Evolutionary conservation across 768 basidiomycete genomes (phyloP).

Genomic region (Mycena leptocephala): DNA sequence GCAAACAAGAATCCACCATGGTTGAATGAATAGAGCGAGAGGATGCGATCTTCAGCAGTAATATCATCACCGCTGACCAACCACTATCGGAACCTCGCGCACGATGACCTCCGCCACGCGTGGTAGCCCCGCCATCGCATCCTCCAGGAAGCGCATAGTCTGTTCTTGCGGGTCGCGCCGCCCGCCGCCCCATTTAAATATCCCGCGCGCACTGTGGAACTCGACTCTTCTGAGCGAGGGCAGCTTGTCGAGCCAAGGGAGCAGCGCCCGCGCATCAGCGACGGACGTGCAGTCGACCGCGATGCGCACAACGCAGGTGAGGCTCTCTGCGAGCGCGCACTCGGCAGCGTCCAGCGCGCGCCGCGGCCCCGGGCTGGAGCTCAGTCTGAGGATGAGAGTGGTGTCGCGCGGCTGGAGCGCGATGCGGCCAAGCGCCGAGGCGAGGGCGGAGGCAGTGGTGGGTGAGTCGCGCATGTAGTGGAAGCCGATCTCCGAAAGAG

Average conservation of each 20-base stretch:
- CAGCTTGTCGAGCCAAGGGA: neutral
- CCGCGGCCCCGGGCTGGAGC: neutral
- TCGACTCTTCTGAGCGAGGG: neutral
- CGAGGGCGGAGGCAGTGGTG: no score
- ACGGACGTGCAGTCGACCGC: neutral
- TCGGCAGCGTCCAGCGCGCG: neutral
- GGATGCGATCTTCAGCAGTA: no score
- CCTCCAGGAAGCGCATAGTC: neutral
- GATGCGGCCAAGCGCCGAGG: neutral
- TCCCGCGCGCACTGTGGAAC: neutral
- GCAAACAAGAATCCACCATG: no score
- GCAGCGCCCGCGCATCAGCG: neutral
- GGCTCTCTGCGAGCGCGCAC: neutral
- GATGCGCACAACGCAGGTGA: neutral
- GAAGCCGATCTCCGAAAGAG: neutral
- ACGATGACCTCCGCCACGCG: neutral
- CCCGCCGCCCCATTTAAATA: neutral
- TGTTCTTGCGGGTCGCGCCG: neutral
- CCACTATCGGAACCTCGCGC: neutral
- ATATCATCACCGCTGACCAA: no score
- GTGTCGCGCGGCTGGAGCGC: neutral
- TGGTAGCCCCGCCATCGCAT: neutral
- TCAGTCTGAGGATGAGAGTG: neutral
- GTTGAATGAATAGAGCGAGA: no score
- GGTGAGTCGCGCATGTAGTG: neutral